A percentile compares a stretch with the other conserved stretches of the same genome.
Conservation (phyloP, 2,329 filamentous ascomycete species). For the Xylogone sp. region DNA sequence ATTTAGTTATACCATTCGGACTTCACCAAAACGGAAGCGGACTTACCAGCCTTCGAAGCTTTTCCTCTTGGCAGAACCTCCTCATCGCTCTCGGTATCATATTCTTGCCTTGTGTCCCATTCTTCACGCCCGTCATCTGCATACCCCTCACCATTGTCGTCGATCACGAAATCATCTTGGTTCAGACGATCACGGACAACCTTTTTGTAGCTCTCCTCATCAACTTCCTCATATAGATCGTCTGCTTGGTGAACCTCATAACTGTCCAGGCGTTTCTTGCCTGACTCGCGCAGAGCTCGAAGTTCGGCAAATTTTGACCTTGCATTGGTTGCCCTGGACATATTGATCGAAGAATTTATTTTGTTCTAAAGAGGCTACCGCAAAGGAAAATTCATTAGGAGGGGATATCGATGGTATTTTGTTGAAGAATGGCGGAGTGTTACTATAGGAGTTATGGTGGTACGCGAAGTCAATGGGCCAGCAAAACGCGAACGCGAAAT, state of each 20-base stretch:
- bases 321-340: slow-evolving; percentile 28
- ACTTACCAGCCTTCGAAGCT: slow-evolving; percentile 37
- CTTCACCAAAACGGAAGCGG: background rate
- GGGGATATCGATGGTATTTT: slow-evolving; percentile 4
- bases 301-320: slow-evolving; percentile 67
- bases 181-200: slow-evolving; percentile 85
- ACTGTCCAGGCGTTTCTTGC: slow-evolving; percentile 84
- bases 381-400: background rate
- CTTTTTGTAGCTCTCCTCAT: slow-evolving; percentile 96
- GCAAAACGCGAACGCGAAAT: slow-evolving; percentile 5
- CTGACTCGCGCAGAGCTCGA: slow-evolving; percentile 76
- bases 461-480: slow-evolving; percentile 4
- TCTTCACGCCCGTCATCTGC: slow-evolving; percentile 95
- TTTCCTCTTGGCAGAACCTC: slow-evolving; percentile 49
- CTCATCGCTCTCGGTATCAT: slow-evolving; percentile 74
- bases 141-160: slow-evolving; percentile 96
- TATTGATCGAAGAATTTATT: slow-evolving; percentile 13
- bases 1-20: slow-evolving; percentile 4
- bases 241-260: slow-evolving; percentile 85
- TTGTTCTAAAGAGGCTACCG: background rate
- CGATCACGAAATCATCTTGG: slow-evolving; percentile 95
- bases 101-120: slow-evolving; percentile 65
- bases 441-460: too few species aligned
- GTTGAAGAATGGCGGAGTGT: too few species aligned
- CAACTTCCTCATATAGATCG: slow-evolving; percentile 90